Percentiles rank a stretch among this genome's conserved stretches.
Evolutionary conservation across 2,329 filamentous ascomycete species (phyloP).

Genomic region (Chrysoporthe austroafricana): DNA sequence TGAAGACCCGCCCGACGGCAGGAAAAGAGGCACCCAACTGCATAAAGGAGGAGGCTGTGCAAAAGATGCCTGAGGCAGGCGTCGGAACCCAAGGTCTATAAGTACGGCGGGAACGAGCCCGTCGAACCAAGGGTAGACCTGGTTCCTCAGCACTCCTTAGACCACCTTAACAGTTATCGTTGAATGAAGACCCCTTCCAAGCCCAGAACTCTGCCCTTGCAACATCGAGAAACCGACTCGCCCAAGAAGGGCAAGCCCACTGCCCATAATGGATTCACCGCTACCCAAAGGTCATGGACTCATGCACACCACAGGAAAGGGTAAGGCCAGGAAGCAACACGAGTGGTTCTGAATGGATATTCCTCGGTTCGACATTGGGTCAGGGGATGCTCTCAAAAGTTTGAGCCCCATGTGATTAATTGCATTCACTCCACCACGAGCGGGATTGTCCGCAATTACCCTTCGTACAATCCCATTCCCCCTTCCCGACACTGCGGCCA

Average conservation of each 20-base stretch:
- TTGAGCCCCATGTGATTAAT: background rate
- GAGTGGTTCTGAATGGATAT: background rate
- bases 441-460: background rate
- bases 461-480: background rate
- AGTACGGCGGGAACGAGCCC: no score
- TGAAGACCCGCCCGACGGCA: no score
- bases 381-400: background rate
- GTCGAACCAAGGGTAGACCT: no score
- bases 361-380: background rate
- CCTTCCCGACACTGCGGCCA: background rate
- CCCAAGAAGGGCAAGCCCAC: background rate
- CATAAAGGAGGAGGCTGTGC: no score
- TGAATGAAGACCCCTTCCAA: no score
- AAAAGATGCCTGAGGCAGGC: no score
- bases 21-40: no score
- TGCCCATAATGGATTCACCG: background rate
- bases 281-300: background rate
- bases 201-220: no score
- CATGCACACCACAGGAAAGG: background rate
- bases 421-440: background rate
- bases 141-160: no score
- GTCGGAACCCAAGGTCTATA: no score
- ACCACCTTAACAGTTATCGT: no score
- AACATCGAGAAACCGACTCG: background rate
- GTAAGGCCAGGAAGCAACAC: slow-evolving; percentile 1